Evolutionary conservation across 1,139 yeast genomes (phyloP), one percentile per base, ranked within the genome.

Genomic region (Blastobotrys buckinghamii): DNA sequence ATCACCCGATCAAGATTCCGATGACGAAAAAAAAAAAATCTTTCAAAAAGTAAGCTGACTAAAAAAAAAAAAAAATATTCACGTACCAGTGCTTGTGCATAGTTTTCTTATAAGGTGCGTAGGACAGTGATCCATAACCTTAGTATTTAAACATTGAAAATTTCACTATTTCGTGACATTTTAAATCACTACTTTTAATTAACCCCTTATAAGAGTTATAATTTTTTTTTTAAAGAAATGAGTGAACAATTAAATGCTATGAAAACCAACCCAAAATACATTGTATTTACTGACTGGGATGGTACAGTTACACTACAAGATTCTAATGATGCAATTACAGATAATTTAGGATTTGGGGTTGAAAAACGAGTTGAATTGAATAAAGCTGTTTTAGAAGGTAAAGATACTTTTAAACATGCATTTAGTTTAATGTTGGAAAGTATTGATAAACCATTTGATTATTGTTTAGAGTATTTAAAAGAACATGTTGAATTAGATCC

Each of bases 221-320:
- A n/a, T n/a, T n/a, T n/a, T n/a, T n/a, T n/a, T n/a, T n/a, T n/a
- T n/a, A n/a, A n/a, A n/a, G n/a, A n/a, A n/a, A n/a, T n/a, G n/a
- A n/a, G 30, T 16, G 22, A 15, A 7, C 7, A 15, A 46, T 52
- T 50, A 20, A 66, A 68, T 17, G 70, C 70, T 6, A 56, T 67
- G 45, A 53, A 53, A 20, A 64, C 66, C 35, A 51, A 62, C 53
- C 71, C 72, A 43, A 75, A 77, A 57, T 92, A 95, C 50, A 87
- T 92, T 60, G 84, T 92, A 37, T 92, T 92, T 71, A 86, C 97
- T 47, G 98, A 92, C 68, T 92, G 95, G 81, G 98, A 92, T 66
- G 98, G 98, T 20, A 92, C 98, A 7, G 95, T 92, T 55, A 92
- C 98, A 16, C 72, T 86, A 53, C 84, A 82, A 61, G 98, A 92